phyloP scores from a whole-genome alignment of 139 green algal genomes.

The Pleodorina starrii region DNA sequence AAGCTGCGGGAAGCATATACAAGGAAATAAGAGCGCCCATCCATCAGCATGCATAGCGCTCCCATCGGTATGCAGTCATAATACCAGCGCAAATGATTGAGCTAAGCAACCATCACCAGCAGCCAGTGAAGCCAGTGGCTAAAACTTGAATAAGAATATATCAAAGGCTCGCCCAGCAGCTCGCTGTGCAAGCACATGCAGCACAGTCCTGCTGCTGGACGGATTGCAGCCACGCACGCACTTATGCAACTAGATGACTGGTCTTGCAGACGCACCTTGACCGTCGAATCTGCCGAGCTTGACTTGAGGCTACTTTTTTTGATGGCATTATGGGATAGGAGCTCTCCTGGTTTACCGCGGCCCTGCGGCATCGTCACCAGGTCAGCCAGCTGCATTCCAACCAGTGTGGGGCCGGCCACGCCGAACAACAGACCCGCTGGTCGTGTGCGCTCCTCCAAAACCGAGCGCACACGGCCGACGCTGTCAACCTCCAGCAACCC shows the following conservation, averaged over 20 bases:
- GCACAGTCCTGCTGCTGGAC: neutral
- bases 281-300: neutral
- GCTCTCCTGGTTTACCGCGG: neutral
- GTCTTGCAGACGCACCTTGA: neutral
- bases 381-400: neutral
- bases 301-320: constrained; percentile 47
- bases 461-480: neutral
- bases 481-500: constrained; percentile 22
- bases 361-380: neutral
- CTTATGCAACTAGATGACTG: no score
- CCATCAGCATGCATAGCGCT: neutral
- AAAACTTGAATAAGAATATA: neutral
- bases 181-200: neutral
- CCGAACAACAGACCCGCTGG: constrained; percentile 39
- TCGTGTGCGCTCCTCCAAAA: constrained; percentile 22
- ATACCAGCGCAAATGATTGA: neutral
- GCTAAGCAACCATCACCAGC: neutral
- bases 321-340: neutral
- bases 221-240: no score
- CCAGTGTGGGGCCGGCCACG: neutral
- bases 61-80: neutral
- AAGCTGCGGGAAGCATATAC: neutral
- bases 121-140: neutral
- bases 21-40: neutral
- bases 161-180: neutral